phyloP scores from a whole-genome alignment of 768 basidiomycete genomes.

The Saitozyma sp. region DNA sequence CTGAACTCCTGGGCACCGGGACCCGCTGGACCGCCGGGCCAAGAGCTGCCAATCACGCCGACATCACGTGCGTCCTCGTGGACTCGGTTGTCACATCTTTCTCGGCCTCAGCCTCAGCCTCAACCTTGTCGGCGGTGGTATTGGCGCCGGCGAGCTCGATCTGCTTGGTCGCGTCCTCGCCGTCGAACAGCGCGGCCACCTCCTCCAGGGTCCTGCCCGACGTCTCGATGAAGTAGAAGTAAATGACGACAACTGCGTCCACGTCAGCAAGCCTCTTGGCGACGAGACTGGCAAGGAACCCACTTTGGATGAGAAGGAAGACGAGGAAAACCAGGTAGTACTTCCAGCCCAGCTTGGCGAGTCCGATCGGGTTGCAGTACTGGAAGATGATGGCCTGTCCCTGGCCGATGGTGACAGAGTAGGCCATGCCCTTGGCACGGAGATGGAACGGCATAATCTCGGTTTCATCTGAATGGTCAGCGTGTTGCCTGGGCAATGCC shows the following conservation, averaged over 20 bases:
- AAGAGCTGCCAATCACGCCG: too few relatives aligned
- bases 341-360: too few relatives aligned
- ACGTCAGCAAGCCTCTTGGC: too few relatives aligned
- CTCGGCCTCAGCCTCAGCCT: too few relatives aligned
- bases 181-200: conserved; percentile 29
- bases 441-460: conserved; percentile 75
- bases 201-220: conserved; percentile 17
- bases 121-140: too few relatives aligned
- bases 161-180: conserved; percentile 21
- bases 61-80: too few relatives aligned
- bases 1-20: too few relatives aligned
- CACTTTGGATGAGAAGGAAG: conserved; percentile 12
- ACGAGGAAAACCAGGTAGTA: conserved; percentile 19
- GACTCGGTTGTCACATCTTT: too few relatives aligned
- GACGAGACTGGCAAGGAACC: too few relatives aligned
- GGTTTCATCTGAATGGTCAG: too few relatives aligned
- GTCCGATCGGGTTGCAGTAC: conserved; percentile 27
- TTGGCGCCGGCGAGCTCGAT: too few relatives aligned
- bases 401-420: conserved; percentile 51
- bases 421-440: conserved; percentile 82
- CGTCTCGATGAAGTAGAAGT: conserved; percentile 27
- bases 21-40: too few relatives aligned
- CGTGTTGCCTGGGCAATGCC: conserved; percentile 79
- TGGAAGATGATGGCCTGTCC: conserved; percentile 22
- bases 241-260: conserved; percentile 12